Percentiles rank a stretch among this genome's conserved stretches.
phyloP scores from a whole-genome alignment of 306 rosid genomes.

The Cicer arietinum region DNA sequence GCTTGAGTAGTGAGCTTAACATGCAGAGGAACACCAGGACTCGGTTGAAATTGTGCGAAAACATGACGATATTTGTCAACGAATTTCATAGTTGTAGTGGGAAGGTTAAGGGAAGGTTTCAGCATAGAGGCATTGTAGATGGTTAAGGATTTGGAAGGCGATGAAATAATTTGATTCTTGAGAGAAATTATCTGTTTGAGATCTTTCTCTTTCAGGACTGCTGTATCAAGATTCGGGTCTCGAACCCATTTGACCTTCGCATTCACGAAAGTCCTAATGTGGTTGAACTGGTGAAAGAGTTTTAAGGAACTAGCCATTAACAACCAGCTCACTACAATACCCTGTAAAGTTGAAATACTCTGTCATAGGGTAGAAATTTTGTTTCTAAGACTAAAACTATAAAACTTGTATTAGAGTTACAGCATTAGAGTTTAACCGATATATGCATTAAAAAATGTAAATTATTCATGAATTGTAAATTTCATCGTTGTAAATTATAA shows the following conservation, averaged over 20 bases:
- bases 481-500: no score
- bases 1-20: slow-evolving; percentile 69
- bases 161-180: slow-evolving; percentile 66
- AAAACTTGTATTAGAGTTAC: background rate
- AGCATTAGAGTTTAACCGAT: background rate
- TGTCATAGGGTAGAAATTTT: slow-evolving; percentile 33
- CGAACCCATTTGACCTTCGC: slow-evolving; percentile 85
- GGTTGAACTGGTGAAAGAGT: slow-evolving; percentile 53
- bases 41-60: slow-evolving; percentile 63
- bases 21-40: slow-evolving; percentile 57
- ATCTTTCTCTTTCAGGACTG: slow-evolving; percentile 73
- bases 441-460: background rate
- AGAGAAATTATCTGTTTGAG: slow-evolving; percentile 67
- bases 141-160: slow-evolving; percentile 61
- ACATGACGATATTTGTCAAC: slow-evolving; percentile 56
- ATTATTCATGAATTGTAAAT: no score
- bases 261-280: slow-evolving; percentile 61
- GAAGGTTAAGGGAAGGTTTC: slow-evolving; percentile 59
- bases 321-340: slow-evolving; percentile 53
- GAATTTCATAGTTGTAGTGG: slow-evolving; percentile 59
- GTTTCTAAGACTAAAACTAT: slow-evolving; percentile 8
- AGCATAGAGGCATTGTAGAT: slow-evolving; percentile 65
- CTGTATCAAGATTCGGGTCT: slow-evolving; percentile 76
- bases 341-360: slow-evolving; percentile 48
- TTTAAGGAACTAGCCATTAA: slow-evolving; percentile 55